A percentile compares a stretch with the other conserved stretches of the same genome.
phyloP scores from a whole-genome alignment of 2,329 filamentous ascomycete species.

The Didymella segeticola region DNA sequence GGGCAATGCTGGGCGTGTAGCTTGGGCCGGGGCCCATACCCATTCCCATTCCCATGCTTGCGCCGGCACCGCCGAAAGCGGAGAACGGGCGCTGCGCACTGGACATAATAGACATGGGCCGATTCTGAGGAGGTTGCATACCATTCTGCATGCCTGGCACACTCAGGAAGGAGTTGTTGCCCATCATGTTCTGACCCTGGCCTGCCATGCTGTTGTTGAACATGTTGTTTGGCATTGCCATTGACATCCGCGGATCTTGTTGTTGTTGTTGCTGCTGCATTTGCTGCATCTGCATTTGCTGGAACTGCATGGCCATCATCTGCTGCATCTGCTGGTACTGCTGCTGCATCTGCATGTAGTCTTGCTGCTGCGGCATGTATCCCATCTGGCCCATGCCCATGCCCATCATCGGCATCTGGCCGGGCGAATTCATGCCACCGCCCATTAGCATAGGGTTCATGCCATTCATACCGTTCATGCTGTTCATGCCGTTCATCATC shows the following conservation, averaged over 20 bases:
- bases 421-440: constrained; percentile 22
- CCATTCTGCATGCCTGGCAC: constrained; percentile 30
- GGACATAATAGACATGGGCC: constrained; percentile 57
- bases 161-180: constrained; percentile 33
- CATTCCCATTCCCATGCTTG: constrained; percentile 29
- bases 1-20: constrained; percentile 91
- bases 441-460: constrained; percentile 39
- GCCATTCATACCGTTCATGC: constrained; percentile 26
- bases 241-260: constrained; percentile 32
- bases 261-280: constrained; percentile 43
- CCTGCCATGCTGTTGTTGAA: constrained; percentile 31
- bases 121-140: constrained; percentile 42
- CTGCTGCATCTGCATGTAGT: constrained; percentile 85
- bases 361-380: constrained; percentile 73
- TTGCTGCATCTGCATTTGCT: constrained; percentile 52
- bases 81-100: constrained; percentile 53
- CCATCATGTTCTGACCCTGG: constrained; percentile 21
- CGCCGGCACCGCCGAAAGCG: constrained; percentile 17
- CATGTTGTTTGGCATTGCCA: constrained; percentile 31
- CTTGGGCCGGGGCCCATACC: constrained; percentile 49
- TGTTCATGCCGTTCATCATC: constrained; percentile 36
- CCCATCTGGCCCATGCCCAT: constrained; percentile 41
- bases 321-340: constrained; percentile 69
- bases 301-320: constrained; percentile 39
- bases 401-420: constrained; percentile 41